A percentile compares a stretch with the other conserved stretches of the same genome.
phyloP scores from a whole-genome alignment of 2,329 filamentous ascomycete genomes.

The Colletotrichum chlorophyti region DNA sequence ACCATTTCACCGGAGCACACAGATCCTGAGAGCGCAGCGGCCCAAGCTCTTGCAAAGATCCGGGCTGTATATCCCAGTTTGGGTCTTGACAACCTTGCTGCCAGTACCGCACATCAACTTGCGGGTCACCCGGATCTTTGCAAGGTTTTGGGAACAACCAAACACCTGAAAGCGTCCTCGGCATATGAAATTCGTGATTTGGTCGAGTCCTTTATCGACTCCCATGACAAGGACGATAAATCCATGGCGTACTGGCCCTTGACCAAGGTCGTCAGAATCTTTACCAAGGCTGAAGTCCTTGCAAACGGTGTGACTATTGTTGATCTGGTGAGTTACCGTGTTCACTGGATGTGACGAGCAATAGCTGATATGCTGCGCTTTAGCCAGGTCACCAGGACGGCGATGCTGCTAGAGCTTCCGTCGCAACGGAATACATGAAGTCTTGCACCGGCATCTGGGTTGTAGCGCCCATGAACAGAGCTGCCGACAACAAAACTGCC shows the following conservation, averaged over 20 bases:
- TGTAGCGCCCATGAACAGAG: conserved; percentile 65
- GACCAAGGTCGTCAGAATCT: background rate
- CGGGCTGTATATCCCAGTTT: conserved; percentile 51
- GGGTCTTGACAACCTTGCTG: background rate
- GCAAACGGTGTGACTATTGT: background rate
- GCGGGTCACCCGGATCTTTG: background rate
- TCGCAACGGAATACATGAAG: conserved; percentile 66
- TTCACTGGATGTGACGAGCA: accelerated
- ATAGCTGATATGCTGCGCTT: conserved; percentile 5
- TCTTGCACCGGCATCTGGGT: conserved; percentile 67
- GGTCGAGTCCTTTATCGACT: background rate
- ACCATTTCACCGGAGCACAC: conserved; percentile 23
- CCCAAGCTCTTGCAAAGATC: conserved; percentile 48
- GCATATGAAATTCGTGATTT: background rate
- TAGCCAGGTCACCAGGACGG: conserved; percentile 64
- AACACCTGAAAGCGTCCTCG: background rate
- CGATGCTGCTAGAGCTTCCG: conserved; percentile 63
- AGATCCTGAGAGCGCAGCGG: conserved; percentile 39
- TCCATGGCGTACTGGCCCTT: conserved; percentile 51
- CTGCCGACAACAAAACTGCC: conserved; percentile 66
- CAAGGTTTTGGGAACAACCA: background rate
- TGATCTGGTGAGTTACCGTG: background rate
- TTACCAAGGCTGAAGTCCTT: background rate
- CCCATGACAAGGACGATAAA: background rate
- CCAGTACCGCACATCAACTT: background rate